Evolutionary conservation across 176 grass and related monocot genomes (phyloP).

Genomic region (Musa schizocarpa): DNA sequence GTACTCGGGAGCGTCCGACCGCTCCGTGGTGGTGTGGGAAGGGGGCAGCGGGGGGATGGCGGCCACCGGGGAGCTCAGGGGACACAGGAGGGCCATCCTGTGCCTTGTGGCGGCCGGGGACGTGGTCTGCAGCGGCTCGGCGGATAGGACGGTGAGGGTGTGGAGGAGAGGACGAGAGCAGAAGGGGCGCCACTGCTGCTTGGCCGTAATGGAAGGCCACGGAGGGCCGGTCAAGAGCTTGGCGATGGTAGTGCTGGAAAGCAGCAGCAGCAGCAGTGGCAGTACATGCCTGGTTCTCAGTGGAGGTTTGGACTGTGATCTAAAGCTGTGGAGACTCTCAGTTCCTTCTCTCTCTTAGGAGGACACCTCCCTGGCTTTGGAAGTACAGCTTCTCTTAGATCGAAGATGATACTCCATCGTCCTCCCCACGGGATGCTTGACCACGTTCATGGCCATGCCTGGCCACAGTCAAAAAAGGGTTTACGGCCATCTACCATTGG

Average conservation of each 20-base stretch:
- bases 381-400: too few species aligned
- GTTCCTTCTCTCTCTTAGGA: constrained; percentile 4
- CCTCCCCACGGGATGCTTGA: too few species aligned
- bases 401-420: too few species aligned
- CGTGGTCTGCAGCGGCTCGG: constrained; percentile 60
- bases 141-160: constrained; percentile 56
- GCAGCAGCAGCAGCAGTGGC: constrained; percentile 11
- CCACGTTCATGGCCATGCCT: too few species aligned
- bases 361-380: too few species aligned
- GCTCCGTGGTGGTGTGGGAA: constrained; percentile 58
- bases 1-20: constrained; percentile 61
- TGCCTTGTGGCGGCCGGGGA: constrained; percentile 38
- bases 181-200: constrained; percentile 31
- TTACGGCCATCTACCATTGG: too few species aligned
- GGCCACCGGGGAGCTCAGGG: constrained; percentile 27
- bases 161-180: constrained; percentile 34
- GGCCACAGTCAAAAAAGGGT: too few species aligned
- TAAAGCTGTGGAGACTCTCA: constrained; percentile 47
- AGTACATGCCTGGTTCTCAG: constrained; percentile 28
- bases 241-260: constrained; percentile 30
- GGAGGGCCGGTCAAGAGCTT: constrained; percentile 63
- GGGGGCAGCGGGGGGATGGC: constrained; percentile 6
- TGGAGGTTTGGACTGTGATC: constrained; percentile 45
- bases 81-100: constrained; percentile 40
- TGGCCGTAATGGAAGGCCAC: constrained; percentile 58